phyloP scores from a whole-genome alignment of 805 yeast species.

The Scheffersomyces amazonensis region DNA sequence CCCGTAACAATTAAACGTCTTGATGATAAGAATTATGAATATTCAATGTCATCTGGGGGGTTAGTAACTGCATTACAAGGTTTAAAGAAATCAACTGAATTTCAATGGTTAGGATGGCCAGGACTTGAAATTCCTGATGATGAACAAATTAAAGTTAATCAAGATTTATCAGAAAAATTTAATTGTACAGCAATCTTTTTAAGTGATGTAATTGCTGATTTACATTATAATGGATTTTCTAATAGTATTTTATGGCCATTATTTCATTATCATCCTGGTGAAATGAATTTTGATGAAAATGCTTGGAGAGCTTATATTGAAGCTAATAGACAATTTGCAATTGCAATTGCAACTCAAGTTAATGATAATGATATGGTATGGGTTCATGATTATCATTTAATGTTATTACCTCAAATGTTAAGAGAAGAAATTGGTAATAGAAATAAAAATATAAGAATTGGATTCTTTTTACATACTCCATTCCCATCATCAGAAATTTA shows the following conservation, averaged over 20 bases:
- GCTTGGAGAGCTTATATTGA: slow-evolving; percentile 98
- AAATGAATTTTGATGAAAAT: slow-evolving; percentile 94
- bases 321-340: slow-evolving; percentile 83
- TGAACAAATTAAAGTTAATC: slow-evolving; percentile 66
- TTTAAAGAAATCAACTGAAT: slow-evolving; percentile 72
- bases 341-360: slow-evolving; percentile 64
- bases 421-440: slow-evolving; percentile 54
- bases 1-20: slow-evolving; percentile 87
- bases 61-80: slow-evolving; percentile 95
- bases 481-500: slow-evolving; percentile 97
- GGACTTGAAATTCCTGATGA: slow-evolving; percentile 74
- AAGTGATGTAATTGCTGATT: slow-evolving; percentile 85
- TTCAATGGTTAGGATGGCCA: slow-evolving; percentile 99
- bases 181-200: slow-evolving; percentile 88
- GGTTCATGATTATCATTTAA: slow-evolving; percentile 97
- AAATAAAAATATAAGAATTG: slow-evolving; percentile 64
- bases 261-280: slow-evolving; percentile 98
- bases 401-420: slow-evolving; percentile 89
- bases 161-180: slow-evolving; percentile 72
- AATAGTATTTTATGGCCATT: slow-evolving; percentile 97
- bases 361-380: slow-evolving; percentile 86
- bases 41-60: slow-evolving; percentile 96
- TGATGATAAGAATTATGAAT: slow-evolving; percentile 64
- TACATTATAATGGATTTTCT: slow-evolving; percentile 94
- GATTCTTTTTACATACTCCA: slow-evolving; percentile 95